Evolutionary conservation across 352 stramenopile species (phyloP).

Genomic region (Plasmopara muralis): DNA sequence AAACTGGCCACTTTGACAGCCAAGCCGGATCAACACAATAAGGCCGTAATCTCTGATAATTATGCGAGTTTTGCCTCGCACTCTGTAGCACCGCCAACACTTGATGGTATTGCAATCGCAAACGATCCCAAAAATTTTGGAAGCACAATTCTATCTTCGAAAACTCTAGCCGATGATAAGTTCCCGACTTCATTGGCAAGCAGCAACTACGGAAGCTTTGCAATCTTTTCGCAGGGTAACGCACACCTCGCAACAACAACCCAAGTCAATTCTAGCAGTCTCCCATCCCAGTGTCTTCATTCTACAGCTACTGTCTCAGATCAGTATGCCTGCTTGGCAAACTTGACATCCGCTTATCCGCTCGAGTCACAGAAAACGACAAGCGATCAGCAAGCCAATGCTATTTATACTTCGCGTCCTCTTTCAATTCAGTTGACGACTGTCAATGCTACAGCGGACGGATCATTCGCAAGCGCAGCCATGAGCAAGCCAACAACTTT

Average conservation of each 20-base stretch:
- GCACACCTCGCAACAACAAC: conserved; percentile 1
- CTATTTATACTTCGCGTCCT: conserved; percentile 13
- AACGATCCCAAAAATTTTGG: too few relatives aligned
- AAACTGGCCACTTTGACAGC: conserved; percentile 37
- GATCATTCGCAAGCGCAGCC: conserved; percentile 23
- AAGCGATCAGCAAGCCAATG: conserved; percentile 7
- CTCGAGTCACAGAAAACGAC: conserved; percentile 20
- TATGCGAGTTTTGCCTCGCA: too few relatives aligned
- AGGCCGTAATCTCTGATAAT: too few relatives aligned
- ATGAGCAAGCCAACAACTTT: conserved; percentile 18
- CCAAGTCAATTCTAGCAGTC: background rate
- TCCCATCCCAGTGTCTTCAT: too few relatives aligned
- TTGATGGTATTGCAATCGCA: too few relatives aligned
- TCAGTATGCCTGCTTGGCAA: conserved; percentile 22
- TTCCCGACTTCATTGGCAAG: too few relatives aligned
- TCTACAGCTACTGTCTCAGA: conserved; percentile 3
- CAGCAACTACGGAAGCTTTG: conserved; percentile 44
- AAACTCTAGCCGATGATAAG: conserved; percentile 5
- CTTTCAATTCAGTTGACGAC: conserved; percentile 3
- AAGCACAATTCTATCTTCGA: background rate
- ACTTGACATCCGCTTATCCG: conserved; percentile 17
- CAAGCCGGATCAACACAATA: conserved; percentile 25
- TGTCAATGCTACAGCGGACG: conserved; percentile 15
- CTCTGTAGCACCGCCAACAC: too few relatives aligned
- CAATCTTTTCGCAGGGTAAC: conserved; percentile 19